Evolutionary conservation across 306 rosid species (phyloP), one percentile per base, ranked within the genome.

Genomic region (Castanopsis chinensis): DNA sequence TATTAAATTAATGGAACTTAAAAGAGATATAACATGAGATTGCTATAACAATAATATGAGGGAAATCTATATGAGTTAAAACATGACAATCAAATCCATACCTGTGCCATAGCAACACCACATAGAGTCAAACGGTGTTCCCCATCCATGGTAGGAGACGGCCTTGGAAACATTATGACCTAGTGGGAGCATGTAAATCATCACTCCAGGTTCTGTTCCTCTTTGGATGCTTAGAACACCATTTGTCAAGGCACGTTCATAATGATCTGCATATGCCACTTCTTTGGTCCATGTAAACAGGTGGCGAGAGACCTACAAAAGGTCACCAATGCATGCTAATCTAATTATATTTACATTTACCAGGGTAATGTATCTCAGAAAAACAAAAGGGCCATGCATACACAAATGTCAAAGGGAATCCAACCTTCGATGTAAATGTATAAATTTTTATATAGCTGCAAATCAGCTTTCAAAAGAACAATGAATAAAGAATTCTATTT

Each of bases 31-130:
- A 58, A 58, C 65, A 33, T 9, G 13, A 67, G 21, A 9, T 3
- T 32, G 41, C 13, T 6, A 64, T n/a, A 5, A n/a, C n/a, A n/a
- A 64, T 23, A 32, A 64, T 28, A 35, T 19, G 52, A 68, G 14
- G n/a, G 35, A 35, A 67, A 67, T 14, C 51, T 33, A 67, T n/a
- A 33, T 43, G 53, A 67, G 55, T n/a, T 33, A 3, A 76, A 41
- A 76, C 72, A 15, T 65, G 76, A 65, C 72, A 45, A 65, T 3
- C 14, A 6, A 49, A 81, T 52, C 21, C 60, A 4, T 5, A 92
- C 98, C 98, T 53, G 99, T 95, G 81, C 99, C 99, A 70, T 92
- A 95, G 83, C 99, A 95, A 83, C 99, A 92, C 99, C 99, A 95
- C 76, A 95, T 92, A 65, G 83, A 2, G 5, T 76, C 75, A 75